Conservation (phyloP, 805 yeast species). For the Saturnispora zaruensis region DNA sequence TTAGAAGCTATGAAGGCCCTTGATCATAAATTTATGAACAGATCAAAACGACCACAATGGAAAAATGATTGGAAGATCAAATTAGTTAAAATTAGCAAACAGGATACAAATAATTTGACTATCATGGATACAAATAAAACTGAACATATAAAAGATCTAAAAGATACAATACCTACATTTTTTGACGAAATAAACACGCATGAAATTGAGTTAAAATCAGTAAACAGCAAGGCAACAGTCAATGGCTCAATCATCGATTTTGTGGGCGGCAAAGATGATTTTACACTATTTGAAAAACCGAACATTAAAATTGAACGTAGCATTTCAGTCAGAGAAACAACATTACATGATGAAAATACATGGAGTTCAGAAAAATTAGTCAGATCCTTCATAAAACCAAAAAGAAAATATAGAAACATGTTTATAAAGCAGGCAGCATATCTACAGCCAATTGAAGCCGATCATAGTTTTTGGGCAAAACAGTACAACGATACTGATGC, state of each 20-base stretch:
- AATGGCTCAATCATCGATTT: slow-evolving; percentile 1
- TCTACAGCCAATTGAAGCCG: slow-evolving; percentile 29
- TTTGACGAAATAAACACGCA: not conserved
- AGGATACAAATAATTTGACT: not conserved
- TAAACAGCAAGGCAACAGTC: not conserved
- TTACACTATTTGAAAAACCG: not conserved
- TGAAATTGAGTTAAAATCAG: not conserved
- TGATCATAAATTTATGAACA: not conserved
- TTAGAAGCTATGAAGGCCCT: slow-evolving; percentile 1
- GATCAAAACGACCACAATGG: slow-evolving; percentile 3
- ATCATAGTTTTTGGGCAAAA: slow-evolving; percentile 67
- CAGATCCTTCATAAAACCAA: slow-evolving; percentile 61
- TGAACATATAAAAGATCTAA: no score
- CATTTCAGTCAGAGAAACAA: slow-evolving; percentile 3
- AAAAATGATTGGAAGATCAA: slow-evolving; percentile 5
- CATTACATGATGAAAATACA: slow-evolving; percentile 34
- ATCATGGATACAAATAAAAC: not conserved
- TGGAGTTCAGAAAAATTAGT: slow-evolving; percentile 64
- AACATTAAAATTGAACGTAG: not conserved
- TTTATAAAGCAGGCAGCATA: slow-evolving; percentile 11
- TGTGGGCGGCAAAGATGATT: not conserved
- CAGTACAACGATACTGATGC: slow-evolving; percentile 34
- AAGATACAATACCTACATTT: not conserved
- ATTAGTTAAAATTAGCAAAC: not conserved
- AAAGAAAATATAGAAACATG: slow-evolving; percentile 14